A percentile compares a stretch with the other conserved stretches of the same genome.
Conservation (phyloP, 495 filamentous ascomycete genomes). For the Margaritispora aquatica region DNA sequence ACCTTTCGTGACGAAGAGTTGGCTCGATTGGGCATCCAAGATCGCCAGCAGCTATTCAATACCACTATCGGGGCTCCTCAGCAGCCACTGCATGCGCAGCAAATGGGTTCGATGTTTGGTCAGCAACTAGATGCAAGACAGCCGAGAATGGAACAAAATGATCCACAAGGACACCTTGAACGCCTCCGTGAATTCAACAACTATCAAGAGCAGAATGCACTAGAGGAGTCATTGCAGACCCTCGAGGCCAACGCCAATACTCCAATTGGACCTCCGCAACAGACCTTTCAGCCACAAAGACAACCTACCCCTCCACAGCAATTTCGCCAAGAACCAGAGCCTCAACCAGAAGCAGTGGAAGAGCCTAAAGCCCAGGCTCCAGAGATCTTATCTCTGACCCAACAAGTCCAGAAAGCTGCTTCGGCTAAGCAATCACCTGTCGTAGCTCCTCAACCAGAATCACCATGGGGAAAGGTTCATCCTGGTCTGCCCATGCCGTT, state of each 20-base stretch:
- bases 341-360: constrained; percentile 18
- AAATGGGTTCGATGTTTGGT: constrained; percentile 29
- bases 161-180: constrained; percentile 43
- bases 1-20: constrained; percentile 41
- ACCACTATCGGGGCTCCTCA: constrained; percentile 18
- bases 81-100: constrained; percentile 26
- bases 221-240: constrained; percentile 29
- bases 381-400: constrained; percentile 60
- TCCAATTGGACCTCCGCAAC: constrained; percentile 18
- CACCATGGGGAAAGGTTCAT: constrained; percentile 55
- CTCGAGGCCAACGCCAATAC: constrained; percentile 2
- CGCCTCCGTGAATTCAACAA: constrained; percentile 50
- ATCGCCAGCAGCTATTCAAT: constrained; percentile 25
- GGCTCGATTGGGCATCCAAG: constrained; percentile 31
- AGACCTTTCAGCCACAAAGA: background rate
- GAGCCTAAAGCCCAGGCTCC: constrained; percentile 22
- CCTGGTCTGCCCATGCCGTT: constrained; percentile 72
- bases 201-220: constrained; percentile 50
- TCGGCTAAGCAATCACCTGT: constrained; percentile 55
- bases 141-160: constrained; percentile 31
- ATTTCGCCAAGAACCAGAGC: constrained; percentile 14
- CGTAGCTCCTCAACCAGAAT: constrained; percentile 39
- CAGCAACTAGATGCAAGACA: constrained; percentile 47
- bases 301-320: constrained; percentile 11
- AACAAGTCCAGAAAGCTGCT: constrained; percentile 79